Evolutionary conservation across 108 stramenopile species (phyloP).

Genomic region (Nitzschia palea): DNA sequence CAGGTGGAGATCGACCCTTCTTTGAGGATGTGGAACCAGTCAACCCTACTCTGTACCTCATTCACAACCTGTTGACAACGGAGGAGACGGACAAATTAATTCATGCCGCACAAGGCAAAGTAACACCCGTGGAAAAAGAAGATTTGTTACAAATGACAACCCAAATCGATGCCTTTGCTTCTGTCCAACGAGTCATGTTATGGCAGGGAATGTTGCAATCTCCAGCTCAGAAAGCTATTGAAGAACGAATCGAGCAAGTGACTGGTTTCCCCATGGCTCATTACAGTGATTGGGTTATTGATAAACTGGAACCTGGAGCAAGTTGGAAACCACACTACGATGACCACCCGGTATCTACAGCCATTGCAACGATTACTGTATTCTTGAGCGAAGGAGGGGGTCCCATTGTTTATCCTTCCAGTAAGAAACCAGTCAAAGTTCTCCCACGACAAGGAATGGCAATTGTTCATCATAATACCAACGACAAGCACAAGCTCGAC

Average conservation of each 20-base stretch:
- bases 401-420: constrained; percentile 62
- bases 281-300: constrained; percentile 77
- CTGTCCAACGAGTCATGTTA: constrained; percentile 62
- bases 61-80: constrained; percentile 83
- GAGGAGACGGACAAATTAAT: constrained; percentile 70
- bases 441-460: constrained; percentile 73
- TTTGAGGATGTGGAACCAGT: constrained; percentile 80
- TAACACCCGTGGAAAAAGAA: constrained; percentile 34
- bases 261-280: constrained; percentile 82
- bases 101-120: constrained; percentile 43
- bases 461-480: constrained; percentile 85
- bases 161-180: constrained; percentile 35
- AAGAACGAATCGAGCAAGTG: constrained; percentile 88
- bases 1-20: constrained; percentile 89
- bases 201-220: constrained; percentile 78
- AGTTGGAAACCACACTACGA: constrained; percentile 70
- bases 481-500: constrained; percentile 71
- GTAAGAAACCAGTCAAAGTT: constrained; percentile 60
- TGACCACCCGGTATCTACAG: constrained; percentile 41
- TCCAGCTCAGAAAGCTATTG: constrained; percentile 66
- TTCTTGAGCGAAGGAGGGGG: constrained; percentile 71
- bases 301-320: constrained; percentile 58
- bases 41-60: constrained; percentile 75
- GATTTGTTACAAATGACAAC: constrained; percentile 57
- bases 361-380: constrained; percentile 78